Conservation (phyloP, 208 protist species). For the Acanthamoeba healyi region DNA sequence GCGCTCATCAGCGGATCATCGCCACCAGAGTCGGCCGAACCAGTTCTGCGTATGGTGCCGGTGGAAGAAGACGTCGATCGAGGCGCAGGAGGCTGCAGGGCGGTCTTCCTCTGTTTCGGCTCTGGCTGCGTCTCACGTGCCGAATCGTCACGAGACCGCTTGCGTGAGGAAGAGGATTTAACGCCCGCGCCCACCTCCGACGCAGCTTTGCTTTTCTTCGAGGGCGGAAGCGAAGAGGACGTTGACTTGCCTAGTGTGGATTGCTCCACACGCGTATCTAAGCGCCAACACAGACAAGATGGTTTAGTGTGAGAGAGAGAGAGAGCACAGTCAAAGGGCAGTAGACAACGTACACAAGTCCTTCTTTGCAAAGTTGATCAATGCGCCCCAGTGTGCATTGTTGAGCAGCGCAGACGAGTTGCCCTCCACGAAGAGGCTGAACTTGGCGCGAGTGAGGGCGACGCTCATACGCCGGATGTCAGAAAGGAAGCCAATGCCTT, state of each 20-base stretch:
- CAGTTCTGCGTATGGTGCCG: background rate
- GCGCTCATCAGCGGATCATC: too few relatives aligned
- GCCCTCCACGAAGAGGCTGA: slow-evolving; percentile 82
- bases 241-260: background rate
- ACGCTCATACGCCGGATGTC: slow-evolving; percentile 91
- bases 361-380: slow-evolving; percentile 69
- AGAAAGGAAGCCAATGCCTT: slow-evolving; percentile 88
- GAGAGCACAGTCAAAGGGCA: background rate
- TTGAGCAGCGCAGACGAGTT: slow-evolving; percentile 69
- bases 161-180: background rate
- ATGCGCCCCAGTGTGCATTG: slow-evolving; percentile 78
- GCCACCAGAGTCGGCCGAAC: background rate
- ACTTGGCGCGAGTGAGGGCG: slow-evolving; percentile 87
- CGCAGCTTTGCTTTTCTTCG: background rate
- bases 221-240: background rate
- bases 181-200: background rate
- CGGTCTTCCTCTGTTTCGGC: background rate
- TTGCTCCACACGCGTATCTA: background rate
- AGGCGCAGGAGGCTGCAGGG: background rate
- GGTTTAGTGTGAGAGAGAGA: too few relatives aligned
- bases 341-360: slow-evolving; percentile 4
- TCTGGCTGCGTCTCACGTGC: background rate
- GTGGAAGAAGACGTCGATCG: background rate
- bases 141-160: background rate
- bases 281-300: background rate